These are phyloP conservation scores for Fusarium nematophilum DNA, from an alignment of 2,329 filamentous ascomycete genomes.

Conservation along the genomic window DNA sequence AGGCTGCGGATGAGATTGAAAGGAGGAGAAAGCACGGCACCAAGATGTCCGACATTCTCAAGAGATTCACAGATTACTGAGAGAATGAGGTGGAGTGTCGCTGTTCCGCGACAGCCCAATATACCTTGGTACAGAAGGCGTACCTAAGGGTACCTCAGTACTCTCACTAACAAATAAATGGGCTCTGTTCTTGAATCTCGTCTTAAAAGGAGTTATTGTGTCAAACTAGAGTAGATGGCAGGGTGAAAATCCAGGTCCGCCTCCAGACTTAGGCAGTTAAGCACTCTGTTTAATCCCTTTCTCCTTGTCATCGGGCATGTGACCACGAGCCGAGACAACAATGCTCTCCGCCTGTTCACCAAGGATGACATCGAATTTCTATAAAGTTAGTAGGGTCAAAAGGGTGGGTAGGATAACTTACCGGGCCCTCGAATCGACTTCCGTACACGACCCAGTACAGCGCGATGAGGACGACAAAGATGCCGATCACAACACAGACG, in stretches of 20 bases:
- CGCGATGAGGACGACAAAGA: slow-evolving; percentile 34
- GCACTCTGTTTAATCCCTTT: not conserved
- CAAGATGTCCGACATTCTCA: slow-evolving; percentile 8
- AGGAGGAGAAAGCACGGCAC: not conserved
- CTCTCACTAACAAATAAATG: too few relatives aligned
- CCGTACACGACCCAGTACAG: slow-evolving; percentile 20
- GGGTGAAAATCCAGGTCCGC: too few relatives aligned
- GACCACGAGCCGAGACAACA: not conserved
- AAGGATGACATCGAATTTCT: slow-evolving; percentile 21
- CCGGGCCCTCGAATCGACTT: slow-evolving; percentile 19
- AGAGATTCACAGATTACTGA: slow-evolving; percentile 3
- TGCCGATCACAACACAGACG: slow-evolving; percentile 50
- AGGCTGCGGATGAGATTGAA: slow-evolving; percentile 19
- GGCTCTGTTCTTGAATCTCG: too few relatives aligned
- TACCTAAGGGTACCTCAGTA: too few relatives aligned
- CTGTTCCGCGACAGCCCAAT: too few relatives aligned
- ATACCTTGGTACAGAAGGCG: too few relatives aligned
- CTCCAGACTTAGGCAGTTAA: too few relatives aligned
- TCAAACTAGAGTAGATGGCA: too few relatives aligned
- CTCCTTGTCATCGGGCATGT: not conserved
- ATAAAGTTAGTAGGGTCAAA: not conserved
- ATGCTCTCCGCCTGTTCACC: not conserved
- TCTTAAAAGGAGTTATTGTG: too few relatives aligned
- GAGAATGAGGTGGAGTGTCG: too few relatives aligned
- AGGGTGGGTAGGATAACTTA: not conserved